Evolutionary conservation across 257 asterid species (phyloP), one percentile per base, ranked within the genome.

Genomic region (Nicotiana paniculata): DNA sequence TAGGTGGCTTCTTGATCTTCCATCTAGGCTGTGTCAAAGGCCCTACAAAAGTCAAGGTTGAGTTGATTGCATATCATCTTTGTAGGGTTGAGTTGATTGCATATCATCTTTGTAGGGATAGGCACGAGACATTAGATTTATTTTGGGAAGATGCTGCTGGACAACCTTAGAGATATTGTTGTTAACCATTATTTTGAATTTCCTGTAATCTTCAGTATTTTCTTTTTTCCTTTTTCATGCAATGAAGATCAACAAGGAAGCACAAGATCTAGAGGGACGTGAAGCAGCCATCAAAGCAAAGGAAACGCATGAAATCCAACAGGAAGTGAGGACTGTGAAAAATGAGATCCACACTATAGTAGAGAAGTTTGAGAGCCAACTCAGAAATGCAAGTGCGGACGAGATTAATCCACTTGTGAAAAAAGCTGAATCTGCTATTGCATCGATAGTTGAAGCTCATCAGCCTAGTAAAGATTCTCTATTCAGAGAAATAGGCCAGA

Each of bases 231-330:
- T 43, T 75, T 57, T 79, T 51, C 76, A 30, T 54, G 46, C 53
- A 81, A 10, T 86, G 90, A 83, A 96, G 98, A 91, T 94, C 77
- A 77, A 35, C 54, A 86, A 86, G 37, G 98, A 93, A 89, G 93
- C 98, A 87, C 89, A 85, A 81, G 92, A 91, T 83, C 93, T 96
- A 78, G 93, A 91, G 80, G 90, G 58, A 62, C 98, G 95, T 62
- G 97, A 90, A 90, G 93, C 90, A 66, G 95, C 93, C 82, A 94
- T 96, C 11, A 94, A 90, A 93, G 90, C 90, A 26, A 85, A 90
- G 87, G 97, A 91, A 92, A 86, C 90, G 78, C 90, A 86, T 83
- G 87, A 85, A 85, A 81, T 87, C 55, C 91, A 82, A 86, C 89
- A 88, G 79, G 93, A 94, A 81, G 79, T 91, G 82, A 83, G 86